Base-by-base conservation (phyloP, 78 protist genomes). In the Emiliania huxleyi region DNA sequence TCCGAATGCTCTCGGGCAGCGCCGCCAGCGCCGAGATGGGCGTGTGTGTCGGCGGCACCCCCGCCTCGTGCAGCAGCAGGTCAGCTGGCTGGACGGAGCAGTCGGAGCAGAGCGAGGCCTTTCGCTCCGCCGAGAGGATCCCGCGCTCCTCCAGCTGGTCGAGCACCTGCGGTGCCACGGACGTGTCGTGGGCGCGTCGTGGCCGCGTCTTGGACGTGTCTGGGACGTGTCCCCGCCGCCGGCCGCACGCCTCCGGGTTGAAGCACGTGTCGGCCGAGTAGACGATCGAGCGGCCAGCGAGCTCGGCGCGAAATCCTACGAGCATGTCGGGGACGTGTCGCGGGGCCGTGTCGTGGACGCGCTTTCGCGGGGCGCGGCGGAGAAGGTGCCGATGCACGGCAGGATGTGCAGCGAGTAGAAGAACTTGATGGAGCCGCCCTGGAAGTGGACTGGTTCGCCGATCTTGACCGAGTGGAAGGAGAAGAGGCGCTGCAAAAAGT, bases 31-130 rank as follows among this genome's bases (percentile, higher is more conserved):
- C 62, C 62, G 62, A 52, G 29, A 52, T 52, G 29, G 62, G 62
- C 93, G 44, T 95, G 92, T 94, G 97, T 92, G 93, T 94, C 35
- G 97, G 97, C 33, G 97, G 96, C 40, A 94, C 96, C 19, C 97
- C 97, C 33, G 95, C 96, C 79, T 94, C 96, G 90, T 94, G 97
- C 62, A 96, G 92, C 22, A 96, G 93, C 40, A 96, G 87, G 55
- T 94, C 90, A 92, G 87, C 5, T 8, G 40, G 48, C 18, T 42
- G 45, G 46, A 77, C 23, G 19, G 87, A 77, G 52, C 46, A 5
- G 55, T 22, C 42, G 35, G 5, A 33, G 40, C 91, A 40, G 29
- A 95, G 56, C 77, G 93, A 75, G 48, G 77, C 83, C 23, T 88
- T 92, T 35, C 97, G 92, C 37, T 35, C 84, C 35, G 33, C 75